phyloP scores from a whole-genome alignment of 169 alveolate species.

The Plasmodium fragile region DNA sequence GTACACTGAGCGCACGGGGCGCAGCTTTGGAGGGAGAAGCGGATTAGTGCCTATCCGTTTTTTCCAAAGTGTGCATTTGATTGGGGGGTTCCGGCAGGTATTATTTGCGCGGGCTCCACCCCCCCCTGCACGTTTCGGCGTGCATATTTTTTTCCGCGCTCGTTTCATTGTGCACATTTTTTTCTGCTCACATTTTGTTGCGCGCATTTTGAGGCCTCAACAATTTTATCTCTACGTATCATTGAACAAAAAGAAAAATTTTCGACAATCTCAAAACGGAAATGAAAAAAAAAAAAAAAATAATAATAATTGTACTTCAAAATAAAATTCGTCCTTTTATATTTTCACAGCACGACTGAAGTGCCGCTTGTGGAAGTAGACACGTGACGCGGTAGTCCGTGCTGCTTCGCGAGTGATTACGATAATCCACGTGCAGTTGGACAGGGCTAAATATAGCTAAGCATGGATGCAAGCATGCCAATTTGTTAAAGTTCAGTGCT shows the following conservation, averaged over 20 bases:
- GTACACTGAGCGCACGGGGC: not conserved
- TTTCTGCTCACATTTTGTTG: not conserved
- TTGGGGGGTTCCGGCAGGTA: not conserved
- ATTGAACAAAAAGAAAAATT: not conserved
- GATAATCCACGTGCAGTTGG: not conserved
- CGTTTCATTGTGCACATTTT: not conserved
- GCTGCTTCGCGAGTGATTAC: not conserved
- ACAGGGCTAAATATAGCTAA: not conserved
- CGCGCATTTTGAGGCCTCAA: not conserved
- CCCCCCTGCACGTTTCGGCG: not conserved
- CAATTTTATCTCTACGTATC: not conserved
- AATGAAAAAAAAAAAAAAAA: not conserved
- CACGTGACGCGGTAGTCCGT: not conserved
- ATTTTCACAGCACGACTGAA: not conserved
- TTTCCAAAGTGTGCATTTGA: constrained; percentile 2
- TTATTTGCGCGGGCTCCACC: not conserved
- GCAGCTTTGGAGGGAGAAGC: not conserved
- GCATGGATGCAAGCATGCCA: not conserved
- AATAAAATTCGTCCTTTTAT: not conserved
- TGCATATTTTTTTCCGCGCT: not conserved
- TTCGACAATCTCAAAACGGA: not conserved
- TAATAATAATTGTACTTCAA: constrained; percentile 11
- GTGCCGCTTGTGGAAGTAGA: not conserved
- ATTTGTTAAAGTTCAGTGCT: not conserved
- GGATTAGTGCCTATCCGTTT: not conserved